Evolutionary conservation across 306 rosid genomes (phyloP), one percentile per base, ranked within the genome.

Genomic region (Rosa rugosa): DNA sequence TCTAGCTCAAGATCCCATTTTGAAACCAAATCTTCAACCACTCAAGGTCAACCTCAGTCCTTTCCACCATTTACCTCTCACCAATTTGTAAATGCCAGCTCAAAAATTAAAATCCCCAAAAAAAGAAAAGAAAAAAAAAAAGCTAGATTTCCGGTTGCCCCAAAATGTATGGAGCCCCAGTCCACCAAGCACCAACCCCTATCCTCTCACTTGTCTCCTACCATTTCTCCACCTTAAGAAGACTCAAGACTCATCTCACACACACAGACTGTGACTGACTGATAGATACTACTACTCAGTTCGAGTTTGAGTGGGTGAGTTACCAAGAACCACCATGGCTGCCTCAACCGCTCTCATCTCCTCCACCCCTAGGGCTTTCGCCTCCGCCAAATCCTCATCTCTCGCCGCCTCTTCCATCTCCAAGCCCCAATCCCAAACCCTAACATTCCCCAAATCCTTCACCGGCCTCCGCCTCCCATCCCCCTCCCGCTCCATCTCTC

Each of bases 391-490:
- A 66, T 75, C 92, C 56, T 50, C 67, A 11, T 17, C 82, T 78
- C 62, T 84, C 54, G 49, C 64, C 62, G 69, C 86, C n/a, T 67
- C 46, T 11, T 64, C 88, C 56, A 27, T 75, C 49, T 80, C 84
- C 74, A 87, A 84, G 36, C 80, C 78, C 67, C 20, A 77, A 82
- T 74, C 91, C 27, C 87, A 76, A 49, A 67, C 86, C 73, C 87
- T 86, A 71, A 65, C 89, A 36, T 31, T 85, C 83, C 90, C 94
- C 80, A 92, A 88, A 81, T 80, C 97, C 78, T 84, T 93, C 82
- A 44, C 79, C 23, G 89, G 91, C 18, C 92, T 91, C 66, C 88
- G 89, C 80, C 89, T 77, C 31, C 90, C 98, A 0, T 81, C 82
- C 10, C 80, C 81, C 25, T 77, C 91, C 72, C 78, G 87, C n/a